phyloP scores from a whole-genome alignment of 1,284 basidiomycete species.

The Trichosporon sp. region DNA sequence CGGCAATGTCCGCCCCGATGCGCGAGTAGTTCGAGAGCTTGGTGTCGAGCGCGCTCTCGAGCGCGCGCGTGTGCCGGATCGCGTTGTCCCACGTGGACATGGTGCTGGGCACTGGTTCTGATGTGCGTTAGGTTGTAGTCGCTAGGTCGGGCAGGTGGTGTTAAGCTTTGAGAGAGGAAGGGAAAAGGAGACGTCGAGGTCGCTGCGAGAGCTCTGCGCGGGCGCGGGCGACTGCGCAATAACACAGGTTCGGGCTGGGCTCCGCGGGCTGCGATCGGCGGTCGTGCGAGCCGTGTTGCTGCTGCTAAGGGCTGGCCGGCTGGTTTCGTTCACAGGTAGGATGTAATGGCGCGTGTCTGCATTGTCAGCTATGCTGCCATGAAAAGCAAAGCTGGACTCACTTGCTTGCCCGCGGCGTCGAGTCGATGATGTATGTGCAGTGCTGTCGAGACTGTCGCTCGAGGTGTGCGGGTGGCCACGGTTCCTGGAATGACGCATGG shows the following conservation, averaged over 20 bases:
- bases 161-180: too few relatives aligned
- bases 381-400: background rate
- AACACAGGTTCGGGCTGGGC: background rate
- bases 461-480: background rate
- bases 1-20: slow-evolving; percentile 68
- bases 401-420: background rate
- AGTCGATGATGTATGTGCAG: background rate
- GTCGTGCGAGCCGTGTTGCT: background rate
- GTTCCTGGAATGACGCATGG: slow-evolving; percentile 3
- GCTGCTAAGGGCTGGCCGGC: too few relatives aligned
- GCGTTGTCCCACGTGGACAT: slow-evolving; percentile 52
- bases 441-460: background rate
- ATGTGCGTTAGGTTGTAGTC: too few relatives aligned
- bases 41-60: slow-evolving; percentile 83
- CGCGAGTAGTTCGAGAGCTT: slow-evolving; percentile 86
- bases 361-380: background rate
- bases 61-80: slow-evolving; percentile 79
- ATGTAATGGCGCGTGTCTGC: background rate
- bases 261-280: background rate
- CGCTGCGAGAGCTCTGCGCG: background rate
- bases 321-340: too few relatives aligned
- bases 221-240: background rate
- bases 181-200: background rate
- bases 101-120: background rate
- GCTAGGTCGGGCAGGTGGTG: too few relatives aligned